Conservation (phyloP, 306 rosid genomes). For the Dalbergia oliveri region DNA sequence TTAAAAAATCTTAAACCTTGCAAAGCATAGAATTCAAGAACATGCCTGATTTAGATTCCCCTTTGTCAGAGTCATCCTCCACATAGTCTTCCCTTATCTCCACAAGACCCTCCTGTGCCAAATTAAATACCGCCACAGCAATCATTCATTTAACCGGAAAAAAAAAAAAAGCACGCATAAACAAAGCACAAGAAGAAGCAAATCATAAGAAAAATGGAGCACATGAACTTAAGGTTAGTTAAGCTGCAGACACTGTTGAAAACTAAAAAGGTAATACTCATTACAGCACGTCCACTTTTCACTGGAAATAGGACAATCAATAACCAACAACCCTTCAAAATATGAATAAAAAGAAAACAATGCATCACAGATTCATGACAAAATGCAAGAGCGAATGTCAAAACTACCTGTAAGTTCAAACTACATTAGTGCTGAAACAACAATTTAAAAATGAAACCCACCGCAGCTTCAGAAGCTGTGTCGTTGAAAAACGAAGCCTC, state of each 20-base stretch:
- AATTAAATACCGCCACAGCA: constrained; percentile 2
- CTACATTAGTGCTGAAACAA: not conserved
- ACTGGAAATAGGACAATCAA: not conserved
- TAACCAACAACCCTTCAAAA: not conserved
- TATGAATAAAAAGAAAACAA: not conserved
- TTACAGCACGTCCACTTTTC: not conserved
- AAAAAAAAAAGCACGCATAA: not conserved
- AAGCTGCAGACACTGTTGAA: not conserved
- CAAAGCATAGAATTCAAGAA: constrained; percentile 35
- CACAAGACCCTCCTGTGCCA: constrained; percentile 76
- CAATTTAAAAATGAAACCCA: constrained; percentile 26
- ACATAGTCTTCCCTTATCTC: constrained; percentile 83
- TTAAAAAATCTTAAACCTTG: constrained; percentile 20
- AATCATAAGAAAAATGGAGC: constrained; percentile 21
- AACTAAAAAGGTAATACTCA: not conserved
- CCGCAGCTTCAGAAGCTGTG: constrained; percentile 72
- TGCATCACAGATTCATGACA: constrained; percentile 6
- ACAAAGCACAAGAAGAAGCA: constrained; percentile 7
- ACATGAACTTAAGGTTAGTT: constrained; percentile 4
- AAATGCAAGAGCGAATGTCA: not conserved
- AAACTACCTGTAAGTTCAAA: constrained; percentile 4
- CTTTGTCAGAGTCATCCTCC: constrained; percentile 57
- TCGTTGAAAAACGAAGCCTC: constrained; percentile 71
- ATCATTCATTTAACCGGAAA: not conserved
- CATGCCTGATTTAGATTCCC: constrained; percentile 64